Conservation (phyloP, 768 basidiomycete species). For the Pleurotus tuoliensis region DNA sequence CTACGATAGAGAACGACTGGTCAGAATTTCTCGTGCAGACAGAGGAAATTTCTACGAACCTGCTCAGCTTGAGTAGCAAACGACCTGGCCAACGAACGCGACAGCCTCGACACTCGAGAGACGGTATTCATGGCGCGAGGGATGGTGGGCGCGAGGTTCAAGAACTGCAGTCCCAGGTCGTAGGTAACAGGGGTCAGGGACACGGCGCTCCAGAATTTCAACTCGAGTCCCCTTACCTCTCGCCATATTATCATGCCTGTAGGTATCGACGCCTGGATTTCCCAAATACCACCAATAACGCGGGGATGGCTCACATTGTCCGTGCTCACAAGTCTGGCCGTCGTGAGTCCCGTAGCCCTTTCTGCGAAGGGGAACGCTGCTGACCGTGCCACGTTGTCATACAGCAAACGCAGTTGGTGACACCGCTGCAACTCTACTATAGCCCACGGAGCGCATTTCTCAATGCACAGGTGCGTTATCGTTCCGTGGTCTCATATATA, state of each 20-base stretch:
- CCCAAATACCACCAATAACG: conserved; percentile 89
- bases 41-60: neutral
- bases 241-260: conserved; percentile 54
- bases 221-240: conserved; percentile 4
- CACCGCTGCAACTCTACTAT: conserved; percentile 90
- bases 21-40: neutral
- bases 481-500: neutral
- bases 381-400: conserved; percentile 8
- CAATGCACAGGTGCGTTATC: conserved; percentile 64
- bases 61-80: conserved; percentile 6
- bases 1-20: neutral
- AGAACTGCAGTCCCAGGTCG: neutral
- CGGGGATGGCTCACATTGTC: conserved; percentile 80
- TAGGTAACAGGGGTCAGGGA: conserved; percentile 6
- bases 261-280: conserved; percentile 87
- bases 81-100: conserved; percentile 1
- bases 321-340: conserved; percentile 77
- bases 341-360: conserved; percentile 51
- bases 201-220: neutral
- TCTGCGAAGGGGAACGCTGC: neutral
- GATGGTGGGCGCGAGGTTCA: neutral
- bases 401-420: conserved; percentile 90
- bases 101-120: conserved; percentile 1
- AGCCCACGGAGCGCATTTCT: conserved; percentile 82
- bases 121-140: neutral